Conservation (phyloP, 2,329 filamentous ascomycete genomes). For the Fusarium domesticum region DNA sequence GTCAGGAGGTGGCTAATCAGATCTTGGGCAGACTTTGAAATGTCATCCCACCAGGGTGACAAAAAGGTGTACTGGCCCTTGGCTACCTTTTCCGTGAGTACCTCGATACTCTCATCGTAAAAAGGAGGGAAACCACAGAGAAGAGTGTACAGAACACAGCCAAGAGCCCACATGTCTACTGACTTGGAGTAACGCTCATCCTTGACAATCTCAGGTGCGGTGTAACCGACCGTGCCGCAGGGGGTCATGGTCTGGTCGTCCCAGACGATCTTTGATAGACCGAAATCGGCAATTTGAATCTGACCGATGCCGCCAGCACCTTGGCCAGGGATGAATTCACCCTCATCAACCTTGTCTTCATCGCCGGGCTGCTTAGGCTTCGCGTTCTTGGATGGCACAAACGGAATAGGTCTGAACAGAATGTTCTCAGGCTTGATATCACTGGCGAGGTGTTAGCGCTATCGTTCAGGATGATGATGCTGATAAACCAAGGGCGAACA, state of each 20-base stretch:
- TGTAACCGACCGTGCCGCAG: slow-evolving; percentile 98
- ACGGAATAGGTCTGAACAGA: slow-evolving; percentile 82
- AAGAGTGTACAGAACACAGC: slow-evolving; percentile 93
- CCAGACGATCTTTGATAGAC: slow-evolving; percentile 97
- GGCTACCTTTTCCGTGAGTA: slow-evolving; percentile 95
- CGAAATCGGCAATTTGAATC: slow-evolving; percentile 98
- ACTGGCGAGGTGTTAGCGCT: slow-evolving; percentile 45
- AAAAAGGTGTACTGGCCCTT: slow-evolving; percentile 96
- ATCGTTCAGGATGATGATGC: slow-evolving; percentile 12
- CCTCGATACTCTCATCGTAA: slow-evolving; percentile 96
- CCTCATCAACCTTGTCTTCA: slow-evolving; percentile 96
- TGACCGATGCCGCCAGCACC: slow-evolving; percentile 87
- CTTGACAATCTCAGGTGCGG: slow-evolving; percentile 97
- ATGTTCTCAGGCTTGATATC: slow-evolving; percentile 99
- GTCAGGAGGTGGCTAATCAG: slow-evolving; percentile 89
- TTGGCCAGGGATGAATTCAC: slow-evolving; percentile 79
- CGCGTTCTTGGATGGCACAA: slow-evolving; percentile 74
- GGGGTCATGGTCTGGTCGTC: slow-evolving; percentile 98
- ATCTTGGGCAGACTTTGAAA: slow-evolving; percentile 91
- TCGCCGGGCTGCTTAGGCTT: slow-evolving; percentile 83
- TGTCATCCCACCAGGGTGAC: slow-evolving; percentile 99
- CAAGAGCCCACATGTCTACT: slow-evolving; percentile 98
- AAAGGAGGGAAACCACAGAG: slow-evolving; percentile 98
- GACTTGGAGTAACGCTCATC: slow-evolving; percentile 98
- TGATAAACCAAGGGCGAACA: slow-evolving; percentile 11